Evolutionary conservation across 805 yeast genomes (phyloP).

Genomic region (Yamadazyma tumulicola): DNA sequence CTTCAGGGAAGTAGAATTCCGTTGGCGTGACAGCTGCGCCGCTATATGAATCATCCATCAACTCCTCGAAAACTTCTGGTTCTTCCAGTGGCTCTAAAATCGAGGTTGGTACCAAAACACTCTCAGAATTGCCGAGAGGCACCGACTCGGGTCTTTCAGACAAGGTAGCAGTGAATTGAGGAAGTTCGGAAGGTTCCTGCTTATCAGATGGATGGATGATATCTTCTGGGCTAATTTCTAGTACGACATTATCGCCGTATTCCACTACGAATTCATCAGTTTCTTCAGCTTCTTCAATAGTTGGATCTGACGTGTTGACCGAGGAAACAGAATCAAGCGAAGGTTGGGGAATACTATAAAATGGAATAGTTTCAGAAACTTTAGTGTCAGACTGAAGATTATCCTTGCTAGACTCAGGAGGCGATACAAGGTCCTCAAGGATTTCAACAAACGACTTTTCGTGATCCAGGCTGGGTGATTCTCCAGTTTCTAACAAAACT

Average conservation of each 20-base stretch:
- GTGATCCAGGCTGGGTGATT: no score
- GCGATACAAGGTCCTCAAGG: no score
- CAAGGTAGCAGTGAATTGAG: no score
- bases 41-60: background rate
- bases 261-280: conserved; percentile 1
- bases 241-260: conserved; percentile 3
- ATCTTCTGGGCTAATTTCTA: conserved; percentile 1
- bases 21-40: background rate
- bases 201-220: conserved; percentile 6
- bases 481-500: no score
- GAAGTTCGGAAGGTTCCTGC: conserved; percentile 4
- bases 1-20: conserved; percentile 1
- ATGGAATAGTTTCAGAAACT: background rate
- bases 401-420: no score
- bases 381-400: no score
- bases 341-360: no score
- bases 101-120: no score
- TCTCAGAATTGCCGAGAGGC: no score
- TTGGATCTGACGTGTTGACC: background rate
- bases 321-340: background rate
- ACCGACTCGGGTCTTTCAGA: no score
- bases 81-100: conserved; percentile 12
- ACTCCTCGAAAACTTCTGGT: conserved; percentile 3
- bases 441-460: no score
- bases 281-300: background rate